Evolutionary conservation across 2,329 filamentous ascomycete genomes (phyloP), one percentile per base, ranked within the genome.

Genomic region (Penicillium sp.): DNA sequence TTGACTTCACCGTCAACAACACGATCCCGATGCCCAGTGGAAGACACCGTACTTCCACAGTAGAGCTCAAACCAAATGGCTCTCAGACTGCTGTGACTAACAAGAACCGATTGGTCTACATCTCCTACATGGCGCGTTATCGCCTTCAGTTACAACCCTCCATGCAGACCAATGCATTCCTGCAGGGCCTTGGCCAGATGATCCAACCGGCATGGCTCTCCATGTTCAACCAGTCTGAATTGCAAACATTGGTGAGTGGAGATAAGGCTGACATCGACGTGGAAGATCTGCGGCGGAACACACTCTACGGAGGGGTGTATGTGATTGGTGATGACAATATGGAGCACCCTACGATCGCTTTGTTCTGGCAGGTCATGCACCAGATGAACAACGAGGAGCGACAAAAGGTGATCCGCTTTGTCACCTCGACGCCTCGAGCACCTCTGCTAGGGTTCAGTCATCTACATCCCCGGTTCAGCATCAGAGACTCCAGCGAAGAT

Each of bases 151-250:
- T 84, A 1, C 94, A 97, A 68, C 90, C 91, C 1, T 83, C 83
- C 47, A 77, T 81, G n/a, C 92, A 97, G 68, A 97, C 92, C 0
- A 83, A 86, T 21, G 91, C 92, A 1, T 99, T 99, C 71, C 82
- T 99, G 7, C 86, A 86, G 52, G 94, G 94, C 0, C 84, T 99
- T 1, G 86, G 89, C 21, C 82, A 87, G 60, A 96, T 99, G 68
- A 94, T 99, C 61, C 88, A 92, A 55, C 92, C 93, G 0, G 85
- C 86, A 3, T 99, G 94, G 94, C 83, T 99, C 4, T 92, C 89
- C 66, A 97, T 99, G 94, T 99, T 99, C 80, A 99, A 99, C 73
- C 93, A 97, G 71, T 86, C 86, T 3, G 94, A 99, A 72, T 83
- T 99, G 4, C 94, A 97, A 75, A 94, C 91, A 1, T 86, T 99